Conservation (phyloP, 1,284 basidiomycete species). For the Moesziomyces sp. region DNA sequence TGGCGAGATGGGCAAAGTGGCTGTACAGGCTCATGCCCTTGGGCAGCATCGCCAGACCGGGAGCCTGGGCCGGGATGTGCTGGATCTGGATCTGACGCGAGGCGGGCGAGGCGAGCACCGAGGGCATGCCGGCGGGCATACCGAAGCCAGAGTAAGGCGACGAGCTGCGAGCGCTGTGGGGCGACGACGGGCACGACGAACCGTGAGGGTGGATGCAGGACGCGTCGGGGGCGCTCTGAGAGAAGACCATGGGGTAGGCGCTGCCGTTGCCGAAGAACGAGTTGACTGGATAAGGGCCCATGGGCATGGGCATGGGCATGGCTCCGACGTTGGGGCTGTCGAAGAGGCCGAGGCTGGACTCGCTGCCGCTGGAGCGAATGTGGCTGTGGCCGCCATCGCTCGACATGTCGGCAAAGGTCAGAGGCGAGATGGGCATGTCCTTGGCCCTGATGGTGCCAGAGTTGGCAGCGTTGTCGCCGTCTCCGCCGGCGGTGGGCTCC, state of each 20-base stretch:
- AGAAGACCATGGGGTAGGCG: constrained; percentile 40
- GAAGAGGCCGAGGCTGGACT: constrained; percentile 40
- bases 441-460: constrained; percentile 6
- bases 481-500: constrained; percentile 20
- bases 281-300: constrained; percentile 22
- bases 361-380: constrained; percentile 20
- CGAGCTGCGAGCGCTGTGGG: constrained; percentile 38
- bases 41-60: constrained; percentile 33
- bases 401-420: constrained; percentile 11
- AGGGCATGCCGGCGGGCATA: constrained; percentile 23
- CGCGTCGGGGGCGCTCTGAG: constrained; percentile 40
- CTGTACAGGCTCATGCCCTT: constrained; percentile 46
- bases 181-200: constrained; percentile 46
- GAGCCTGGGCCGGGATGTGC: constrained; percentile 35
- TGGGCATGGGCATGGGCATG: constrained; percentile 20
- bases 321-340: constrained; percentile 10
- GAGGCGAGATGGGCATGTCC: constrained; percentile 18
- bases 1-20: constrained; percentile 43
- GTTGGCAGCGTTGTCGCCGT: constrained; percentile 10
- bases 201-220: constrained; percentile 36
- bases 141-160: constrained; percentile 38
- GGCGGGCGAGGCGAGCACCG: constrained; percentile 31
- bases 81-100: constrained; percentile 39
- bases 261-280: constrained; percentile 17
- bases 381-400: constrained; percentile 25